Conservation (phyloP, 2,329 filamentous ascomycete genomes). For the Aspergillus sp. region DNA sequence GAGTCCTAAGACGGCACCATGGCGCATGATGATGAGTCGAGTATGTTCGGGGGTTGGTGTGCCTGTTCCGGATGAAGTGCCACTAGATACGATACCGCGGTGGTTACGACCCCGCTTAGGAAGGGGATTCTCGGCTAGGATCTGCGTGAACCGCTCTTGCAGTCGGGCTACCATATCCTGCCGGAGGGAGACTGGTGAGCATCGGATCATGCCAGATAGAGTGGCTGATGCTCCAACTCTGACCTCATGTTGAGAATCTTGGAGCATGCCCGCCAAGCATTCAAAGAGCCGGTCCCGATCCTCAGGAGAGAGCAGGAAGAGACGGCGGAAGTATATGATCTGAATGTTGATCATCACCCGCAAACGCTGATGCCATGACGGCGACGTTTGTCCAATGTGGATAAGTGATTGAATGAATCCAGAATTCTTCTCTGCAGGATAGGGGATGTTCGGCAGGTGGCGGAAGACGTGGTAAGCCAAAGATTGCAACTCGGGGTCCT, state of each 20-base stretch:
- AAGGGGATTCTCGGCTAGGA: constrained; percentile 76
- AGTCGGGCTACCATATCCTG: constrained; percentile 67
- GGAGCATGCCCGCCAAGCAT: constrained; percentile 91
- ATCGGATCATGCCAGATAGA: constrained; percentile 94
- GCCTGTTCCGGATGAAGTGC: constrained; percentile 36
- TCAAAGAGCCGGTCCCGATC: constrained; percentile 77
- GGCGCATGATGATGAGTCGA: constrained; percentile 69
- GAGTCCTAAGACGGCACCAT: constrained; percentile 84
- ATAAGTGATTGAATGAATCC: constrained; percentile 80
- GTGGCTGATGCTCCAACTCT: constrained; percentile 87
- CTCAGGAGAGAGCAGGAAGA: constrained; percentile 70
- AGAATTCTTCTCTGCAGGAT: constrained; percentile 74
- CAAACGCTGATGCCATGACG: constrained; percentile 91
- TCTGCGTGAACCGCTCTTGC: constrained; percentile 67
- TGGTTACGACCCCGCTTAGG: constrained; percentile 41
- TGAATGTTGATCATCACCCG: constrained; percentile 97
- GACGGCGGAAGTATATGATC: constrained; percentile 91
- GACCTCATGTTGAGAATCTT: constrained; percentile 86
- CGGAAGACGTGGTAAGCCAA: constrained; percentile 95
- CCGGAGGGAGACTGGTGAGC: constrained; percentile 74
- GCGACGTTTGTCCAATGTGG: constrained; percentile 71
- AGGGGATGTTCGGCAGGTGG: constrained; percentile 89
- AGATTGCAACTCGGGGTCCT: constrained; percentile 90
- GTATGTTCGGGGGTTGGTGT: constrained; percentile 51
- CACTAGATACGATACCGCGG: constrained; percentile 4